Percentiles rank a stretch among this genome's conserved stretches.
Conservation (phyloP, 1,284 basidiomycete species). For the Trametes hirsuta region DNA sequence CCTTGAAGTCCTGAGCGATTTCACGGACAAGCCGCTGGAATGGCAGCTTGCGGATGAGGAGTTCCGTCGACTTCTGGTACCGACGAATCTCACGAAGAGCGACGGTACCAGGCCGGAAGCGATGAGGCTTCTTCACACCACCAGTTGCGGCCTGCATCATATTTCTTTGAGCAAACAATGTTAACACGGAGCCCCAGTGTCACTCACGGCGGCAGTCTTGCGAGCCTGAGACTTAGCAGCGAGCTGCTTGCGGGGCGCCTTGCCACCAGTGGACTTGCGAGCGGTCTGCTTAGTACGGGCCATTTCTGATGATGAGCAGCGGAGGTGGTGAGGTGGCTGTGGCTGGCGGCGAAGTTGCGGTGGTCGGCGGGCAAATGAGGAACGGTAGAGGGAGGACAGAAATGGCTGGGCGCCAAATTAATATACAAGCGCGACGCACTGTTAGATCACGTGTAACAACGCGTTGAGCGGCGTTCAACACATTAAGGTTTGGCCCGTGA, state of each 20-base stretch:
- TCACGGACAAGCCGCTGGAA: constrained; percentile 80
- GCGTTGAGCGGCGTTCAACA: constrained; percentile 36
- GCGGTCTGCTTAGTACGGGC: constrained; percentile 78
- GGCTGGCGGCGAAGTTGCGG: neutral
- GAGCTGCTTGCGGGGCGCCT: constrained; percentile 71
- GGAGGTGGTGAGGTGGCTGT: constrained; percentile 8
- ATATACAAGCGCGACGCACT: constrained; percentile 30
- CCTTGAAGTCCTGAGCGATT: constrained; percentile 76
- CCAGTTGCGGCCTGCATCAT: constrained; percentile 48
- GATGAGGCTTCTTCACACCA: constrained; percentile 84
- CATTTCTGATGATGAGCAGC: constrained; percentile 31
- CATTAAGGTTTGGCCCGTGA: constrained; percentile 29
- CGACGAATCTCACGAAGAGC: constrained; percentile 85
- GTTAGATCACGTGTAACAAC: constrained; percentile 28
- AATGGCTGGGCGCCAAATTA: neutral
- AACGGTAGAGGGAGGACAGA: neutral
- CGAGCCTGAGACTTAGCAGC: constrained; percentile 63
- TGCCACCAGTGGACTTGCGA: constrained; percentile 82
- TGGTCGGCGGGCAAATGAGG: constrained; percentile 3
- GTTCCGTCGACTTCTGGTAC: constrained; percentile 84
- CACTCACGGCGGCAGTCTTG: constrained; percentile 41
- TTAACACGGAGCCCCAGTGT: neutral
- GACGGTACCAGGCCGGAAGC: constrained; percentile 67
- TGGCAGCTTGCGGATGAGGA: constrained; percentile 78
- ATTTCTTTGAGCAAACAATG: neutral